Conservation (phyloP, 768 basidiomycete genomes). For the Russula brevipes region DNA sequence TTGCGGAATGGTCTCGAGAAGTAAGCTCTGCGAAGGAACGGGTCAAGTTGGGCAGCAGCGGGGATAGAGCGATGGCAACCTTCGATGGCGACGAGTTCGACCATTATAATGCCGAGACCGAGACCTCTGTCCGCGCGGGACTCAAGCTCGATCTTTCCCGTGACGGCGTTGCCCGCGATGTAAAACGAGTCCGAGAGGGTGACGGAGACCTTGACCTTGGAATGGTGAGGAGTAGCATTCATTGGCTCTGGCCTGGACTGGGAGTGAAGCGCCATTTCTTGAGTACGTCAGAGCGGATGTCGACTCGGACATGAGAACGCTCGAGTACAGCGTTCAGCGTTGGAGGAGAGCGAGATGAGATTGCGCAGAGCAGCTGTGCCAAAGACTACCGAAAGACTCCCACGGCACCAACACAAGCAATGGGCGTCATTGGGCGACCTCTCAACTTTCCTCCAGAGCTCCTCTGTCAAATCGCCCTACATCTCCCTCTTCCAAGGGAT, state of each 20-base stretch:
- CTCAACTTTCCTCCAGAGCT: neutral
- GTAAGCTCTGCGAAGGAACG: constrained; percentile 50
- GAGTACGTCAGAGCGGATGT: neutral
- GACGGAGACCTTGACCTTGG: constrained; percentile 69
- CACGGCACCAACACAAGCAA: too few species aligned
- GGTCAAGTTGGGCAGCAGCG: neutral
- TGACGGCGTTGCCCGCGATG: constrained; percentile 59
- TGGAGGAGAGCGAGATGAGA: neutral
- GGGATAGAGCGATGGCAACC: constrained; percentile 37
- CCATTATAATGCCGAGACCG: constrained; percentile 69
- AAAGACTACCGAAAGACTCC: too few species aligned
- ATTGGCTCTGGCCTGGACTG: constrained; percentile 54
- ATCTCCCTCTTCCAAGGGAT: constrained; percentile 6
- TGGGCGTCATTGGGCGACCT: neutral
- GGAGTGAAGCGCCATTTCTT: constrained; percentile 29
- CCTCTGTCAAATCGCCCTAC: constrained; percentile 9
- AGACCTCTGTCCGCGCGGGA: constrained; percentile 67
- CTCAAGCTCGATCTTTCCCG: constrained; percentile 78
- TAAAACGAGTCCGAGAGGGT: constrained; percentile 54
- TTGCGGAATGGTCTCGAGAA: constrained; percentile 75
- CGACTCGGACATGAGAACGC: constrained; percentile 11
- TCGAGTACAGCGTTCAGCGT: neutral
- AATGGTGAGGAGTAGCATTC: constrained; percentile 75
- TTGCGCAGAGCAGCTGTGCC: too few species aligned
- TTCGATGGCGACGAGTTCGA: constrained; percentile 71